These are phyloP conservation scores for Quercus cerris DNA, from an alignment of 306 rosid genomes.

Conservation along the genomic window DNA sequence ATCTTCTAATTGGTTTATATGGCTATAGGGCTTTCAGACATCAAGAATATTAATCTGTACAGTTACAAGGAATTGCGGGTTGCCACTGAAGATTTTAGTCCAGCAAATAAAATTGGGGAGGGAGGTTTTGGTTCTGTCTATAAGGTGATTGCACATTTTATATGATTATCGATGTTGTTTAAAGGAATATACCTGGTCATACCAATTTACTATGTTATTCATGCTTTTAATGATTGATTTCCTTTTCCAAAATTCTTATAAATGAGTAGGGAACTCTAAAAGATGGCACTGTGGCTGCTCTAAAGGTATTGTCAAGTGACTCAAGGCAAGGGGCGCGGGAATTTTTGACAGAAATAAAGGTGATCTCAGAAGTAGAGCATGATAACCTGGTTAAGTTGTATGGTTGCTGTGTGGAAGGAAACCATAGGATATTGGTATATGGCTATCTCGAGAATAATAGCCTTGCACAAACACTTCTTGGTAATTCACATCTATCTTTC, in stretches of 20 bases:
- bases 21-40: slow-evolving; percentile 47
- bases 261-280: slow-evolving; percentile 52
- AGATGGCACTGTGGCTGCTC: slow-evolving; percentile 57
- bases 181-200: not conserved
- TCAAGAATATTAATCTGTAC: slow-evolving; percentile 52
- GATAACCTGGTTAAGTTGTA: slow-evolving; percentile 72
- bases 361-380: slow-evolving; percentile 63
- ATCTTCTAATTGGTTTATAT: not conserved
- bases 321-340: slow-evolving; percentile 67
- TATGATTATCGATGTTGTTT: not conserved
- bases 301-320: slow-evolving; percentile 68
- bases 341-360: slow-evolving; percentile 82
- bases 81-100: slow-evolving; percentile 57
- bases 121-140: slow-evolving; percentile 92
- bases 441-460: slow-evolving; percentile 85
- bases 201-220: slow-evolving; percentile 1
- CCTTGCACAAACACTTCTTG: slow-evolving; percentile 69
- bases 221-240: slow-evolving; percentile 3
- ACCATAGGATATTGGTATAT: slow-evolving; percentile 76
- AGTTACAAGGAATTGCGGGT: slow-evolving; percentile 53
- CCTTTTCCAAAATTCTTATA: not conserved
- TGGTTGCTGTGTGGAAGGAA: slow-evolving; percentile 74
- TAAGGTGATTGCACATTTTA: slow-evolving; percentile 48
- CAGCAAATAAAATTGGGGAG: slow-evolving; percentile 60
- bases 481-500: slow-evolving; percentile 30